Base-by-base conservation (phyloP, 805 yeast genomes). In the Diddensiella santjacobensis region DNA sequence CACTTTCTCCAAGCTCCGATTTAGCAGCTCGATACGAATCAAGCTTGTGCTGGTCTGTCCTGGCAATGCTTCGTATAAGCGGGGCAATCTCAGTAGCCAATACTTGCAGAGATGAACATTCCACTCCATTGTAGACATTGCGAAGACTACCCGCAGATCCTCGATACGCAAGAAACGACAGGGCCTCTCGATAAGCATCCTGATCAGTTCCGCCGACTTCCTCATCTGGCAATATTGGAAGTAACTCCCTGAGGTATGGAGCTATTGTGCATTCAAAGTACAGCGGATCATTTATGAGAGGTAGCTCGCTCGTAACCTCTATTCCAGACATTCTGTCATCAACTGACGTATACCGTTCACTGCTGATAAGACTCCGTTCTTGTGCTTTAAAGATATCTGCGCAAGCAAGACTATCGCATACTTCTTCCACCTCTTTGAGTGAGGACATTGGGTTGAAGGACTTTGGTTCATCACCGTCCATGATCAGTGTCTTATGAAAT, bases 51-150 rank as follows among this genome's bases (percentile, higher is more conserved):
- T 17, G 23, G 29, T 65, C 70, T 3, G 50, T 50, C n/a, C 56
- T 54, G 1, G 63, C 68, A 54, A 65, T 62, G 3, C 33, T 33
- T 3, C 70, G 58, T 31, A 58, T 42, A 44, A 47, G 56, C 1
- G 70, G 69, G 1, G 58, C 56, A 4, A 63, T 29, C 19, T 64
- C 66, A 1, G 52, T 20, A 5, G 56, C 48, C 29, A 53, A 23
- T 1, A 37, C 18, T 5, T 20, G 44, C 4, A 44, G 54, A 3
- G 54, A 51, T 11, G 29, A 13, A 30, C 47, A 44, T 22, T 53
- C 57, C 33, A 51, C 39, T 15, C 41, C n/a, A 35, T 45, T 46
- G 31, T 38, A 53, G 8, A 29, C 17, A 22, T 22, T 22, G 22
- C 29, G 10, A 4, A 29, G 35, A 6, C 13, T 48, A 33, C 22